Percentiles rank a stretch among this genome's conserved stretches.
Conservation (phyloP, 768 basidiomycete species). For the Multifurca ochricompacta region DNA sequence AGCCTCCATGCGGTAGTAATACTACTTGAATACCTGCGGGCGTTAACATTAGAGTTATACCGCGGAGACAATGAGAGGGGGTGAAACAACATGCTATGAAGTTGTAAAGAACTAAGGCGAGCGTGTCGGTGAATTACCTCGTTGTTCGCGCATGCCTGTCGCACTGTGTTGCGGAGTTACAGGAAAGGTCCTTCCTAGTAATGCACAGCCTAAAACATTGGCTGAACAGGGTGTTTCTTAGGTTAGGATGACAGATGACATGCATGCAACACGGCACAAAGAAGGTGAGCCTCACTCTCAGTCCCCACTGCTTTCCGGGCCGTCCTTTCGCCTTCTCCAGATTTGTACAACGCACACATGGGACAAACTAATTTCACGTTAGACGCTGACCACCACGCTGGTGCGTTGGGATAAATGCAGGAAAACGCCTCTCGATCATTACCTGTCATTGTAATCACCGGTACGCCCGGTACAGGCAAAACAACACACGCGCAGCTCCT, state of each 20-base stretch:
- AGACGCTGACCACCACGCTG: background rate
- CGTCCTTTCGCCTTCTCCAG: background rate
- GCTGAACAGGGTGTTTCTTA: too few relatives aligned
- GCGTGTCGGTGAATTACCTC: too few relatives aligned
- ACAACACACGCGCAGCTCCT: slow-evolving; percentile 89
- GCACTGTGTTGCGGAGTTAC: too few relatives aligned
- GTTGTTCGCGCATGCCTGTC: too few relatives aligned
- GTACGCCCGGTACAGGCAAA: slow-evolving; percentile 94
- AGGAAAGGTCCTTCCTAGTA: too few relatives aligned
- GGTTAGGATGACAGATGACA: too few relatives aligned
- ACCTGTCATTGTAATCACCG: slow-evolving; percentile 79
- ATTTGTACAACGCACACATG: background rate
- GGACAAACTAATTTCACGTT: background rate
- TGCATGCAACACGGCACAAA: too few relatives aligned
- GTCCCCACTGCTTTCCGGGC: background rate
- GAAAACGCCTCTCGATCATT: slow-evolving; percentile 24
- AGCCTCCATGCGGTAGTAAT: background rate
- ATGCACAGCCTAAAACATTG: too few relatives aligned
- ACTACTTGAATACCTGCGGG: too few relatives aligned
- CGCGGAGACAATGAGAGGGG: background rate
- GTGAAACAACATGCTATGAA: background rate
- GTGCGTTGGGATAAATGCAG: slow-evolving; percentile 1
- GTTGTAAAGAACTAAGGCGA: too few relatives aligned
- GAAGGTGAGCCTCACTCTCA: too few relatives aligned
- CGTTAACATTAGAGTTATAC: background rate